phyloP scores from a whole-genome alignment of 1,284 basidiomycete genomes.

The Irpex sp. region DNA sequence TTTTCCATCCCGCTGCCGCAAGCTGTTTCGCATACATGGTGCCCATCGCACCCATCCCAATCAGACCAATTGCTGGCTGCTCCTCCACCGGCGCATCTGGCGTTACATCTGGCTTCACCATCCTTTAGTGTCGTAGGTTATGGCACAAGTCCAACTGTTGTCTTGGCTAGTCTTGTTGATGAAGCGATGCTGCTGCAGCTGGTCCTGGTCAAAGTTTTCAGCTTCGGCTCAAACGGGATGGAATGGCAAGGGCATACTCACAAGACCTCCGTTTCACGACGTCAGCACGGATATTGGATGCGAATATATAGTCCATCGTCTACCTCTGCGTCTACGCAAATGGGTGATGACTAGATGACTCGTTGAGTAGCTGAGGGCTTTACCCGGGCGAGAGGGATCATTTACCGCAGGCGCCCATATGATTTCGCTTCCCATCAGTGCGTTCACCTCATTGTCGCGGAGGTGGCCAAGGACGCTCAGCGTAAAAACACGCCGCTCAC shows the following conservation, averaged over 20 bases:
- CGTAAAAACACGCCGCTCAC: not conserved
- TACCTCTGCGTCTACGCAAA: not conserved
- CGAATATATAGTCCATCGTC: not conserved
- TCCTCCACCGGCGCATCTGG: conserved; percentile 48
- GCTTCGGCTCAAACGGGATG: not conserved
- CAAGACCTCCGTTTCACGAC: not conserved
- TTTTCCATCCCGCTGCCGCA: conserved; percentile 79
- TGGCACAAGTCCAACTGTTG: not conserved
- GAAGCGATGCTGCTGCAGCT: not conserved
- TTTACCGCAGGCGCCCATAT: not conserved
- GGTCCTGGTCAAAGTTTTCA: not conserved
- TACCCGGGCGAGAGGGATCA: not conserved
- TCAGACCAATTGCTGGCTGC: conserved; percentile 81
- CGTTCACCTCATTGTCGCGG: not conserved
- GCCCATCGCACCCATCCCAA: conserved; percentile 96
- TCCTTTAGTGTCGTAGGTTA: not conserved
- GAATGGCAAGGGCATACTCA: not conserved
- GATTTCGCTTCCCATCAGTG: not conserved
- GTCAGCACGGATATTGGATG: not conserved
- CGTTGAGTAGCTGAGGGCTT: not conserved
- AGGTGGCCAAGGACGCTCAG: not conserved
- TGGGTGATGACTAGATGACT: not conserved
- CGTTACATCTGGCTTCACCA: conserved; percentile 33
- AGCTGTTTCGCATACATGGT: conserved; percentile 85
- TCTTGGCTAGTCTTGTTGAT: not conserved